Evolutionary conservation across 2,329 filamentous ascomycete species (phyloP).

Genomic region (Xylaria sp.): DNA sequence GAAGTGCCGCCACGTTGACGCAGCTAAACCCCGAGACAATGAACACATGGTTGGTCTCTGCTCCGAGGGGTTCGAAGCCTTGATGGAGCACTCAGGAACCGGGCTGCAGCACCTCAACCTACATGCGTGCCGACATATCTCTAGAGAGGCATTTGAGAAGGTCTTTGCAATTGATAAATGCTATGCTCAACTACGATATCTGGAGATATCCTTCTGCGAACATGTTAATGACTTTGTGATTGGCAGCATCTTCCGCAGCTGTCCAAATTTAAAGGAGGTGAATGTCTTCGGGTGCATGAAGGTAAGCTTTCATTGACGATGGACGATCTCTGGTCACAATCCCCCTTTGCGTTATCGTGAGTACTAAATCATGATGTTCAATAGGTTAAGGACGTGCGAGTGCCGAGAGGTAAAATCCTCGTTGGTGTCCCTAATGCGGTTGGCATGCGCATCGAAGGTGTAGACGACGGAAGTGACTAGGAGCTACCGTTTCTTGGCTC

Average conservation of each 20-base stretch:
- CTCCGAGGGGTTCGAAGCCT: slow-evolving; percentile 77
- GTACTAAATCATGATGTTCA: slow-evolving; percentile 32
- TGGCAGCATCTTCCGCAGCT: slow-evolving; percentile 71
- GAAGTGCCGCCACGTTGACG: slow-evolving; percentile 81
- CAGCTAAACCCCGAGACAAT: slow-evolving; percentile 73
- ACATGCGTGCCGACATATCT: slow-evolving; percentile 86
- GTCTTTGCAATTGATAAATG: slow-evolving; percentile 71
- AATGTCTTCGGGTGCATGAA: slow-evolving; percentile 75
- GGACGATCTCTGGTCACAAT: neutral
- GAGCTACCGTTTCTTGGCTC: neutral
- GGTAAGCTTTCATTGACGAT: slow-evolving; percentile 52
- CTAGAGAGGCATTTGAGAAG: slow-evolving; percentile 75
- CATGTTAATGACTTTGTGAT: slow-evolving; percentile 73
- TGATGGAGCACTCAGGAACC: slow-evolving; percentile 85
- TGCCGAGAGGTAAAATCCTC: slow-evolving; percentile 56
- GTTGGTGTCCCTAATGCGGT: slow-evolving; percentile 57
- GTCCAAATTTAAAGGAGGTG: slow-evolving; percentile 68
- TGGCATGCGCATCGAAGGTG: slow-evolving; percentile 57
- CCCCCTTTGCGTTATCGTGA: neutral
- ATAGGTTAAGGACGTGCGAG: slow-evolving; percentile 53
- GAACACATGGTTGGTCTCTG: slow-evolving; percentile 77
- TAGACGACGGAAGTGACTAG: slow-evolving; percentile 39
- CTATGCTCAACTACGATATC: slow-evolving; percentile 75
- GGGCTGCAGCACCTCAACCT: slow-evolving; percentile 76
- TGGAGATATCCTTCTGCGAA: slow-evolving; percentile 83